phyloP scores from a whole-genome alignment of 345 rosid genomes.

The Sisymbrium altissimum region DNA sequence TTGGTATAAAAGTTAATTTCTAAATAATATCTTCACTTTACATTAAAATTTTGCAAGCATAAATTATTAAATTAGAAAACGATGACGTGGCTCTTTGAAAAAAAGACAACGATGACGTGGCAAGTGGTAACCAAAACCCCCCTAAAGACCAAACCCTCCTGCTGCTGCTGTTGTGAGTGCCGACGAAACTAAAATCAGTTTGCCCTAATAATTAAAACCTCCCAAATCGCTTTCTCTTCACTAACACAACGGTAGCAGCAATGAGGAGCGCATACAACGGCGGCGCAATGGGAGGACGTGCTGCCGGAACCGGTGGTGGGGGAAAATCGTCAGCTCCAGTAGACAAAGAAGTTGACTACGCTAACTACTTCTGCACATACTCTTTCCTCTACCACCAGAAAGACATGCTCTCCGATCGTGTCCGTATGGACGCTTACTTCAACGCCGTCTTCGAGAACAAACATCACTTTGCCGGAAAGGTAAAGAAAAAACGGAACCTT shows the following conservation, averaged over 20 bases:
- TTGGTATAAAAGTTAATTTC: too few relatives aligned
- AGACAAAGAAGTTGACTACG: conserved; percentile 90
- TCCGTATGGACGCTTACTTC: conserved; percentile 96
- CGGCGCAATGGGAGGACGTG: conserved; percentile 38
- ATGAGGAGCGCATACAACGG: conserved; percentile 54
- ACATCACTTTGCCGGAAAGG: conserved; percentile 84
- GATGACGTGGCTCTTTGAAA: too few relatives aligned
- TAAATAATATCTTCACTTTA: too few relatives aligned
- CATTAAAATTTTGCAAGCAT: too few relatives aligned
- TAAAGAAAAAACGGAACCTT: neutral
- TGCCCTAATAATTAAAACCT: conserved; percentile 37
- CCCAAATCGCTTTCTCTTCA: neutral
- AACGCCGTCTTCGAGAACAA: conserved; percentile 72
- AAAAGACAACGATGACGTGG: conserved; percentile 10
- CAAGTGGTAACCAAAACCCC: conserved; percentile 4
- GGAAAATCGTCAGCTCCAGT: conserved; percentile 43
- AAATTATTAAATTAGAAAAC: too few relatives aligned
- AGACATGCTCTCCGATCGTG: conserved; percentile 96
- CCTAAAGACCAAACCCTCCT: neutral
- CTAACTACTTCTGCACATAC: conserved; percentile 85
- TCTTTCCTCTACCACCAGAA: conserved; percentile 93
- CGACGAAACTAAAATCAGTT: conserved; percentile 9
- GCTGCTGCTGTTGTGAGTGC: neutral
- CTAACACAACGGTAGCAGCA: conserved; percentile 14
- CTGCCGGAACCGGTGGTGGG: conserved; percentile 28